A percentile compares a stretch with the other conserved stretches of the same genome.
Conservation (phyloP, 257 asterid genomes). For the Mitragyna speciosa region DNA sequence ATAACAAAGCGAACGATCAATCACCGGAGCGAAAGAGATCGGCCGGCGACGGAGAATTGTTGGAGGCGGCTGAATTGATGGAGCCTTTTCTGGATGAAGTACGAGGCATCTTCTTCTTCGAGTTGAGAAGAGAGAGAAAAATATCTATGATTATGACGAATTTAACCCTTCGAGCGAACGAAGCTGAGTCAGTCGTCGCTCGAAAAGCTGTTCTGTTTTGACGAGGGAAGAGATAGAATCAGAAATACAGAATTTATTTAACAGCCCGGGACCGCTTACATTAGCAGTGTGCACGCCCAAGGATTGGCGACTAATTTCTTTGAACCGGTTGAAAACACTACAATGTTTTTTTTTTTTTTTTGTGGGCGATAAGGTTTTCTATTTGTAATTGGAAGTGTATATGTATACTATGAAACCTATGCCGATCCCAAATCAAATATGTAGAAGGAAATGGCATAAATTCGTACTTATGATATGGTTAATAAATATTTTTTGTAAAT, state of each 20-base stretch:
- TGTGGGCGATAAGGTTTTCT: too few species aligned
- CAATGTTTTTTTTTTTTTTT: too few species aligned
- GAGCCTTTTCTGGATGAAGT: conserved; percentile 62
- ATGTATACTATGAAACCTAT: too few species aligned
- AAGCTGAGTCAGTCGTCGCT: background rate
- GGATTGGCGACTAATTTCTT: too few species aligned
- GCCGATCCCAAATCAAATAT: too few species aligned
- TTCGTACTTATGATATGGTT: too few species aligned
- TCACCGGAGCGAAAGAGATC: conserved; percentile 84
- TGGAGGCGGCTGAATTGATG: conserved; percentile 49
- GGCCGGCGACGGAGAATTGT: conserved; percentile 56
- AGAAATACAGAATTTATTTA: too few species aligned
- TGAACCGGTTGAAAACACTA: too few species aligned
- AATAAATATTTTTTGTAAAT: too few species aligned
- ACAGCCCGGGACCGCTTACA: background rate
- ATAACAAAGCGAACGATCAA: background rate
- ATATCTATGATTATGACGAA: background rate
- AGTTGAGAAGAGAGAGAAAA: background rate
- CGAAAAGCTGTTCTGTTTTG: background rate
- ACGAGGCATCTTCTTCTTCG: conserved; percentile 61
- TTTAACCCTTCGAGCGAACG: conserved; percentile 5
- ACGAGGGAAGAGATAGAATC: background rate
- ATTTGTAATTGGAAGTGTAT: too few species aligned
- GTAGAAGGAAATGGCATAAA: too few species aligned
- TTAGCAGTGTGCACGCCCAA: background rate